Evolutionary conservation across 495 filamentous ascomycete genomes (phyloP).

Genomic region (Penicillium riverlandense): DNA sequence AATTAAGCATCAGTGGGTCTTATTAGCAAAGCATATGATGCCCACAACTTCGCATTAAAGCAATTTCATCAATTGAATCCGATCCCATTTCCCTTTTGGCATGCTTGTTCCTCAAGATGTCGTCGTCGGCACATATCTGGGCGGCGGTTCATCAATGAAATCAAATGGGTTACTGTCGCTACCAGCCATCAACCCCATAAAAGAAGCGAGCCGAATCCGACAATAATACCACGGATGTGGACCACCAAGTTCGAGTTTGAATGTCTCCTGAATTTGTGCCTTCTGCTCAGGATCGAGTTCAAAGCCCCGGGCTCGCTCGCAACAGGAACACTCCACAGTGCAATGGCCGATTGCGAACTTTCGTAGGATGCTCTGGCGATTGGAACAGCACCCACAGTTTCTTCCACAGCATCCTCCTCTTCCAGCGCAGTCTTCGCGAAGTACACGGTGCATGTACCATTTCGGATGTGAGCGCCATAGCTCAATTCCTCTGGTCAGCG

Average conservation of each 20-base stretch:
- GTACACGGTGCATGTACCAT: slow-evolving; percentile 3
- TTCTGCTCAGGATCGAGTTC: not conserved
- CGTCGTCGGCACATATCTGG: not conserved
- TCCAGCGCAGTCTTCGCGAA: not conserved
- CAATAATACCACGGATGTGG: not conserved
- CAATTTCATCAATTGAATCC: too few species aligned
- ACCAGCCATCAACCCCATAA: slow-evolving; percentile 2
- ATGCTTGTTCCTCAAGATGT: too few species aligned
- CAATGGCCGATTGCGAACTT: slow-evolving; percentile 2
- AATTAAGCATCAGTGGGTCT: too few species aligned
- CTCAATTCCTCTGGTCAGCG: slow-evolving; percentile 1
- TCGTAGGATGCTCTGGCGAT: not conserved
- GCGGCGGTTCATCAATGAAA: not conserved
- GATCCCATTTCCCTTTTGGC: too few species aligned
- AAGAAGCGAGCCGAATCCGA: not conserved
- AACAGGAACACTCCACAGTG: slow-evolving; percentile 3
- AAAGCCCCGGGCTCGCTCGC: not conserved
- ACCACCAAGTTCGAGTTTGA: too few species aligned
- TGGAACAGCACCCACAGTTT: slow-evolving; percentile 1
- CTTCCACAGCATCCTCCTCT: slow-evolving; percentile 4
- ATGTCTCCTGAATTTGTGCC: too few species aligned
- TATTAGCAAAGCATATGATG: too few species aligned
- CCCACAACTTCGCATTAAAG: too few species aligned
- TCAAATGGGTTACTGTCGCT: slow-evolving; percentile 1
- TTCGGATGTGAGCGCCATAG: slow-evolving; percentile 1